These are phyloP conservation scores for Didymella pomorum DNA, from an alignment of 2,329 filamentous ascomycete species.

Conservation along the genomic window DNA sequence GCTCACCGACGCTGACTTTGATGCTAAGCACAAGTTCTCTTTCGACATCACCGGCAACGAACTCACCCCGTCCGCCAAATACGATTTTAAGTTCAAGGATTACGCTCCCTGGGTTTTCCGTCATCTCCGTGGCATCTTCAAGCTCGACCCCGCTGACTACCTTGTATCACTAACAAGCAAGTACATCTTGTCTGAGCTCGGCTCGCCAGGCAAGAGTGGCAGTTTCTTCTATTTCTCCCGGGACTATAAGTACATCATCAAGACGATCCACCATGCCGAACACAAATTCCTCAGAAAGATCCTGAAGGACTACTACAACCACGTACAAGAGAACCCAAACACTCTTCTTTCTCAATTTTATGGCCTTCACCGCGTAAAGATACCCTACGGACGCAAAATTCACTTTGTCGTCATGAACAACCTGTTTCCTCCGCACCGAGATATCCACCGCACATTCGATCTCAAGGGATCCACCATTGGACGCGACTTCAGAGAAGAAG, in stretches of 20 bases:
- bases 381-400: conserved; percentile 96
- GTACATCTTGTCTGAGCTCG: conserved; percentile 96
- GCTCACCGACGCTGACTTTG: conserved; percentile 89
- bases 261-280: conserved; percentile 96
- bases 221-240: conserved; percentile 99
- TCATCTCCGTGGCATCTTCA: conserved; percentile 84
- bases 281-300: conserved; percentile 87
- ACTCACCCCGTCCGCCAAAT: conserved; percentile 95
- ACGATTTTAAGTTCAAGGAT: conserved; percentile 99
- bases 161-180: conserved; percentile 98
- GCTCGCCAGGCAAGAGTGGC: conserved; percentile 96
- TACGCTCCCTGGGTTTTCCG: conserved; percentile 99
- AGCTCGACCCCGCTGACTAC: conserved; percentile 95
- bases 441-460: conserved; percentile 97
- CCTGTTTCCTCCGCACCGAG: conserved; percentile 93
- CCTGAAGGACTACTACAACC: conserved; percentile 89
- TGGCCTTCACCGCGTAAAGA: conserved; percentile 95
- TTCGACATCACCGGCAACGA: conserved; percentile 99
- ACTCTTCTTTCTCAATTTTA: conserved; percentile 98
- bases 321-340: conserved; percentile 92
- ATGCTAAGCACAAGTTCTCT: conserved; percentile 94
- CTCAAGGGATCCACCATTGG: conserved; percentile 96
- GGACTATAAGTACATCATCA: conserved; percentile 99
- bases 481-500: conserved; percentile 87
- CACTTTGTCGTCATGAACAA: conserved; percentile 99